Conservation (phyloP, 2,329 filamentous ascomycete species). For the Aspergillus glaucus region DNA sequence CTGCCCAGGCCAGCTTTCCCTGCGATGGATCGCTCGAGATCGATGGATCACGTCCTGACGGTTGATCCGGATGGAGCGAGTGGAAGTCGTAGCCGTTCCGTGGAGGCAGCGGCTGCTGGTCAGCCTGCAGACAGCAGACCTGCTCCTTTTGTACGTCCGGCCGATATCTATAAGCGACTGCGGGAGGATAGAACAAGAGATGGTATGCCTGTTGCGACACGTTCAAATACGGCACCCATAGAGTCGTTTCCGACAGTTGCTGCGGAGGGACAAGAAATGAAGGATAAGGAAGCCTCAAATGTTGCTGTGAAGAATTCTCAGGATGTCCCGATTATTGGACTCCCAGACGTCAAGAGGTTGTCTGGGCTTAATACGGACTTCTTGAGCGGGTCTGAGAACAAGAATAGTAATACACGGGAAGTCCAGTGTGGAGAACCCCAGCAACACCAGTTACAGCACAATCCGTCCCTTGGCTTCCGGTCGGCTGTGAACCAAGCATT, state of each 20-base stretch:
- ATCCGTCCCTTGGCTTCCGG: conserved; percentile 50
- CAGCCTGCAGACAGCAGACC: conserved; percentile 35
- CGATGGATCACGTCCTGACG: conserved; percentile 28
- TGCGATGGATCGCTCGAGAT: conserved; percentile 32
- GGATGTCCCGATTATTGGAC: conserved; percentile 15
- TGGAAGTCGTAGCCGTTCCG: conserved; percentile 23
- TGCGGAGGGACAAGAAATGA: conserved; percentile 1
- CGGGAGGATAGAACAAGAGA: conserved; percentile 57
- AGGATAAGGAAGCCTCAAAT: neutral
- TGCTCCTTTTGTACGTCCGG: conserved; percentile 62
- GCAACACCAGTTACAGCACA: conserved; percentile 40
- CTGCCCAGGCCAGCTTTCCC: conserved; percentile 6
- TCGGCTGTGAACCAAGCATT: conserved; percentile 62
- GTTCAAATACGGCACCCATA: conserved; percentile 2
- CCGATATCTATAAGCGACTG: conserved; percentile 70
- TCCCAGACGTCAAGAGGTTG: conserved; percentile 40
- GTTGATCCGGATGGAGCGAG: conserved; percentile 9
- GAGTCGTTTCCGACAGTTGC: neutral
- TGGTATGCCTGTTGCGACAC: conserved; percentile 39
- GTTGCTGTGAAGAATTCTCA: conserved; percentile 1
- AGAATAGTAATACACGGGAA: conserved; percentile 5
- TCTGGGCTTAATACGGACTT: conserved; percentile 33
- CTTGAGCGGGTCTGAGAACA: conserved; percentile 10
- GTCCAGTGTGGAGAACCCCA: conserved; percentile 8
- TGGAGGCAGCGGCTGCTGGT: conserved; percentile 13